phyloP scores from a whole-genome alignment of 1,139 yeast genomes.

The Yamadazyma blattariae region DNA sequence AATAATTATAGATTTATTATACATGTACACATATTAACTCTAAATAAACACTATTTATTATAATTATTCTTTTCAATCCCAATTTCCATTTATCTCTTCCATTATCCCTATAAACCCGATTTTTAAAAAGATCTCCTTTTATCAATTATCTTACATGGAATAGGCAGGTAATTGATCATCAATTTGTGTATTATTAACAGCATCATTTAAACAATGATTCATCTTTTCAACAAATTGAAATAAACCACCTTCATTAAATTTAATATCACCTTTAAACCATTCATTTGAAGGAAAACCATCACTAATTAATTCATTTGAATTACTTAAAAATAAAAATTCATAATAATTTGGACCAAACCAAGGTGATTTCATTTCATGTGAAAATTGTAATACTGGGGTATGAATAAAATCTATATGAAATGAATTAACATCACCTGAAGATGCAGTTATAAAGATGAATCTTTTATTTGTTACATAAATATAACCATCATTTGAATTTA shows the following conservation, averaged over 20 bases:
- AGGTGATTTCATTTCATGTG: constrained; percentile 45
- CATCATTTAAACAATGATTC: constrained; percentile 27
- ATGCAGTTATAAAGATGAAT: constrained; percentile 33
- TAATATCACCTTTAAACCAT: constrained; percentile 35
- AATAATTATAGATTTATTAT: neutral
- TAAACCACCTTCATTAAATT: constrained; percentile 50
- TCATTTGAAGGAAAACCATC: constrained; percentile 45
- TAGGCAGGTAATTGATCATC: constrained; percentile 49
- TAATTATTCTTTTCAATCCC: too few species aligned
- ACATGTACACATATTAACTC: neutral
- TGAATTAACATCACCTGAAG: constrained; percentile 38
- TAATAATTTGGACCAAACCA: constrained; percentile 58
- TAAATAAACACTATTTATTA: too few species aligned
- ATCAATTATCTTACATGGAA: neutral
- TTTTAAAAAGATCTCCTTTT: too few species aligned
- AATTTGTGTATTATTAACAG: constrained; percentile 32
- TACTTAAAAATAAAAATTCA: constrained; percentile 40
- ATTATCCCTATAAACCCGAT: neutral
- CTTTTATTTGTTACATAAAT: constrained; percentile 37
- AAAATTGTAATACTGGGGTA: constrained; percentile 22
- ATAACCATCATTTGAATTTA: constrained; percentile 33
- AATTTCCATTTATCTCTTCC: too few species aligned
- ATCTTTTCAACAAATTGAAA: constrained; percentile 33
- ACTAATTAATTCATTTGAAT: constrained; percentile 24
- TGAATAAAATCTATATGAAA: constrained; percentile 30